Evolutionary conservation across 257 asterid genomes (phyloP).

Genomic region (Jaltomata sinuosa): DNA sequence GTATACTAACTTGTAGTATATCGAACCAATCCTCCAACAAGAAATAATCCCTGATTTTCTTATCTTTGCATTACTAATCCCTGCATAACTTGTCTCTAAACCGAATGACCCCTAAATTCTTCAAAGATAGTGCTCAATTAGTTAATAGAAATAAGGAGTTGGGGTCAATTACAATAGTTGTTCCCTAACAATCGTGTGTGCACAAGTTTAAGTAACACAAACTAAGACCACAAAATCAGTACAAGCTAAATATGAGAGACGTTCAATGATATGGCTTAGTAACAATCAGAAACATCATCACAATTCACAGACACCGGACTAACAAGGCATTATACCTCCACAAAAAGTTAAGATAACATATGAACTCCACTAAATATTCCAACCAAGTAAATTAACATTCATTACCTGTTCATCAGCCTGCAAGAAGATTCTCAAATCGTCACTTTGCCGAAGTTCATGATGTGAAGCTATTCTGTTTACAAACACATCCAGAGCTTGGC

Average conservation of each 20-base stretch:
- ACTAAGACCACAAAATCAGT: background rate
- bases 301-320: background rate
- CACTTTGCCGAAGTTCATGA: slow-evolving; percentile 76
- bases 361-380: background rate
- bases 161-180: background rate
- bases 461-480: slow-evolving; percentile 87
- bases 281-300: background rate
- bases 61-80: background rate
- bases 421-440: slow-evolving; percentile 78
- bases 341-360: background rate
- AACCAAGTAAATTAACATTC: background rate
- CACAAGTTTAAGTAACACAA: background rate
- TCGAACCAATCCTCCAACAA: background rate
- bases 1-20: background rate
- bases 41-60: background rate
- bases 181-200: background rate
- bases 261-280: background rate
- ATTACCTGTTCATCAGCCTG: slow-evolving; percentile 96
- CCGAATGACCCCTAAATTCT: background rate
- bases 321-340: background rate
- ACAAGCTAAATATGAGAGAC: background rate
- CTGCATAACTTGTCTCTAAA: background rate
- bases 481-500: slow-evolving; percentile 83
- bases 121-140: background rate
- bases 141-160: background rate